A percentile compares a stretch with the other conserved stretches of the same genome.
Conservation (phyloP, 306 rosid genomes). For the Inga laurina region DNA sequence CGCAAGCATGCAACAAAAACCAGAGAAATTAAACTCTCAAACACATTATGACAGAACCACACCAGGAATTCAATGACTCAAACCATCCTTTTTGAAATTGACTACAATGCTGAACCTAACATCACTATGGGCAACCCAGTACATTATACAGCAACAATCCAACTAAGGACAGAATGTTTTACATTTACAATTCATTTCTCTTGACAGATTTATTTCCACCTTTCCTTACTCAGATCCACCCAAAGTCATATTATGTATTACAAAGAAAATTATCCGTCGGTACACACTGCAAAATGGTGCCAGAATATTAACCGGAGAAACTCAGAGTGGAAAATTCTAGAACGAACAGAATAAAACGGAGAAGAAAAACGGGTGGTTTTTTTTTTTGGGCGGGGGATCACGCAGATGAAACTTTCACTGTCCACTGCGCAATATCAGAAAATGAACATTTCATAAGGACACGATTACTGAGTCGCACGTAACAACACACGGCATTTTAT, state of each 20-base stretch:
- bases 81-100: not conserved
- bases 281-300: not conserved
- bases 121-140: not conserved
- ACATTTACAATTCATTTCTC: not conserved
- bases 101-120: not conserved
- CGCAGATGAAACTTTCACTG: not conserved
- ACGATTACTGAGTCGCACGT: not conserved
- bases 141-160: not conserved
- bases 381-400: not conserved
- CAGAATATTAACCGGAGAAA: not conserved
- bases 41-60: not conserved
- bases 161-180: not conserved
- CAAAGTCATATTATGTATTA: not conserved
- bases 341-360: slow-evolving; percentile 1
- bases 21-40: not conserved
- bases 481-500: not conserved
- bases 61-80: not conserved
- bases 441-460: not conserved
- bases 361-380: not conserved
- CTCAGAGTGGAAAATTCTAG: not conserved
- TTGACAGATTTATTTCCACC: not conserved
- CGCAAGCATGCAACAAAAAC: not conserved
- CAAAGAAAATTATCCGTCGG: not conserved
- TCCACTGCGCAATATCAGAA: not conserved
- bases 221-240: not conserved